Conservation (phyloP, 805 yeast genomes). For the Lipomyces chichibuensis region DNA sequence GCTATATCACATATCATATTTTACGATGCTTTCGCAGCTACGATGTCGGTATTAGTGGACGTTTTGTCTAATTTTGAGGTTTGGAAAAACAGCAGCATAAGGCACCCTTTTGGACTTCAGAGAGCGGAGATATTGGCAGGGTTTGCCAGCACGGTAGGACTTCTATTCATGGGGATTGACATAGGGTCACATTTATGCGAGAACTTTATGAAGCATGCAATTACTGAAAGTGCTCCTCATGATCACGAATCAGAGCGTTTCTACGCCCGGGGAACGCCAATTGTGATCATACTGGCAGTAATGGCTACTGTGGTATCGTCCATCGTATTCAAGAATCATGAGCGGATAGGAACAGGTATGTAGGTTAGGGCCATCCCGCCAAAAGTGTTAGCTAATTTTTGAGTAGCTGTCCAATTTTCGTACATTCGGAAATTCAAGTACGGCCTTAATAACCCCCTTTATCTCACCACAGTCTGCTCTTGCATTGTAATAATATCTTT, state of each 20-base stretch:
- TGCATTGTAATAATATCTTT: constrained; percentile 13
- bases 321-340: constrained; percentile 44
- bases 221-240: constrained; percentile 26
- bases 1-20: constrained; percentile 86
- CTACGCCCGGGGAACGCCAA: constrained; percentile 24
- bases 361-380: background rate
- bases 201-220: constrained; percentile 49
- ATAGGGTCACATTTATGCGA: constrained; percentile 84
- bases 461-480: constrained; percentile 18
- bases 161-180: constrained; percentile 90
- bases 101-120: constrained; percentile 92
- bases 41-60: constrained; percentile 69
- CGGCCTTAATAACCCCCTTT: constrained; percentile 31
- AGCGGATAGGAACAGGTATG: constrained; percentile 39
- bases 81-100: constrained; percentile 80
- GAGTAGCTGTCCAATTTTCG: constrained; percentile 21
- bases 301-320: constrained; percentile 45
- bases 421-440: constrained; percentile 27
- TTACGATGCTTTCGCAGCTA: constrained; percentile 81
- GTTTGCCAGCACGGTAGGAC: constrained; percentile 80
- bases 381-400: constrained; percentile 30
- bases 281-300: constrained; percentile 35
- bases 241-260: constrained; percentile 32
- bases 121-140: constrained; percentile 85
- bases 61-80: constrained; percentile 89